Conservation (phyloP, 2,329 filamentous ascomycete genomes). For the Colletotrichum horii region DNA sequence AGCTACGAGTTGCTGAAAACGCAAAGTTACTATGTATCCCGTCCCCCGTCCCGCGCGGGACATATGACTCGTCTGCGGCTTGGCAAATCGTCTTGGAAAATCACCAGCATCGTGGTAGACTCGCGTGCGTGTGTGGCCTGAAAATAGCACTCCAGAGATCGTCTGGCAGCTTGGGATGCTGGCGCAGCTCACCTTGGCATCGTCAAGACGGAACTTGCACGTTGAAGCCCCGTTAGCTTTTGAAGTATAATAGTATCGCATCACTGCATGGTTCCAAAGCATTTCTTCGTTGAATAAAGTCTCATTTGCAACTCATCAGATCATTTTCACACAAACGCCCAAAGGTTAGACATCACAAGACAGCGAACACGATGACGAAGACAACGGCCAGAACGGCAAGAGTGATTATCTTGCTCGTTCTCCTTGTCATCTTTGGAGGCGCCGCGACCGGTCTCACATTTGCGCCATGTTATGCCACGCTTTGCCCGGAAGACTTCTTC, state of each 20-base stretch:
- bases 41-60: background rate
- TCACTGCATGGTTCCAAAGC: background rate
- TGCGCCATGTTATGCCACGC: slow-evolving; percentile 13
- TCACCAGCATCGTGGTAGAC: background rate
- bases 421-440: background rate
- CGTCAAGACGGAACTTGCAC: background rate
- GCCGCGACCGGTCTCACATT: slow-evolving; percentile 9
- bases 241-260: background rate
- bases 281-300: background rate
- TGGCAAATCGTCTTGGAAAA: background rate
- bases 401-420: background rate
- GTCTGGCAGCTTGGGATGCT: background rate
- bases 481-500: slow-evolving; percentile 20
- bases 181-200: background rate
- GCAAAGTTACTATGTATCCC: background rate
- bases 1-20: background rate
- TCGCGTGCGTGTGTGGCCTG: background rate
- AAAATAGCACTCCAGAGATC: background rate
- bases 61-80: background rate
- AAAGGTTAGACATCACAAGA: background rate
- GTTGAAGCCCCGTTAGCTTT: background rate
- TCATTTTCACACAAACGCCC: background rate
- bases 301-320: background rate
- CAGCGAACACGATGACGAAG: background rate
- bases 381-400: background rate